Percentiles rank a stretch among this genome's conserved stretches.
phyloP scores from a whole-genome alignment of 345 rosid species.

The Corchorus olitorius region DNA sequence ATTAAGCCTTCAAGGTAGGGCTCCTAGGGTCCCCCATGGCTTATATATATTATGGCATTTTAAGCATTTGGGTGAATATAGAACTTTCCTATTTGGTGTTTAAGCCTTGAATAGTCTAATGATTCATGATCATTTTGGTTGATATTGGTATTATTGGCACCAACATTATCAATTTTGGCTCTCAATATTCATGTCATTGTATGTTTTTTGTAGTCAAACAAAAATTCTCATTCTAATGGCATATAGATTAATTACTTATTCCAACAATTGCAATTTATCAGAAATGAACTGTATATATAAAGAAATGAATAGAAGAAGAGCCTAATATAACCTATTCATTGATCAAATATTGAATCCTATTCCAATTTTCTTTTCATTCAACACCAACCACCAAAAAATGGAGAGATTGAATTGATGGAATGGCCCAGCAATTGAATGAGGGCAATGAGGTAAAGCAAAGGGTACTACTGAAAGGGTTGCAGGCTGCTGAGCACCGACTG shows the following conservation, averaged over 20 bases:
- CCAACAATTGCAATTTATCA: neutral
- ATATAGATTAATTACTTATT: no score
- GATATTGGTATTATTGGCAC: no score
- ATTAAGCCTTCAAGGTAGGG: neutral
- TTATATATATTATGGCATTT: no score
- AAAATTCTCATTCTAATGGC: no score
- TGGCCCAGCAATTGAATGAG: neutral
- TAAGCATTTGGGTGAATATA: neutral
- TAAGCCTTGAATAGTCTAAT: neutral
- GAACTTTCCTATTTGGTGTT: neutral
- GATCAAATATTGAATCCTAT: neutral
- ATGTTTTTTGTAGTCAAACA: no score
- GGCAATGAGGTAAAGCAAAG: neutral
- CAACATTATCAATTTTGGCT: neutral
- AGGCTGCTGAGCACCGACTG: slow-evolving; percentile 2
- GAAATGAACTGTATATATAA: no score
- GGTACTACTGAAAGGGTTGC: neutral
- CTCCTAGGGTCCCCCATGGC: neutral
- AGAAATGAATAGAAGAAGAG: no score
- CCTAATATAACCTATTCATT: no score
- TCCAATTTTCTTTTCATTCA: neutral
- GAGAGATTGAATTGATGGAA: neutral
- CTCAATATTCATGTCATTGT: neutral
- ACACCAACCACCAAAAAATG: no score
- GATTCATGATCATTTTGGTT: no score